A percentile compares a stretch with the other conserved stretches of the same genome.
These are phyloP conservation scores for Salix brachista DNA, from an alignment of 345 rosid genomes.

Conservation along the genomic window DNA sequence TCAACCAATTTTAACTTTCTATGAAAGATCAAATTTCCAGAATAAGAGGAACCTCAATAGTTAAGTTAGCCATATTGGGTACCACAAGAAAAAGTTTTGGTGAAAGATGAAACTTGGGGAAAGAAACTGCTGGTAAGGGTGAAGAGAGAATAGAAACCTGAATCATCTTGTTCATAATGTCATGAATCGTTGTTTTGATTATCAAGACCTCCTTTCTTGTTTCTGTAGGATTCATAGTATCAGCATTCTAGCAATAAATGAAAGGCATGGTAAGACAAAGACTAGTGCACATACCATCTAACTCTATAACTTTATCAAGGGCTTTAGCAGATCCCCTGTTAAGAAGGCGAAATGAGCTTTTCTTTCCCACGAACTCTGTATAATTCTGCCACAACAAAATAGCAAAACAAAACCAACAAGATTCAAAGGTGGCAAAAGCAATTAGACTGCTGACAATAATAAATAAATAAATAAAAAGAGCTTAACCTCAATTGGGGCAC, in stretches of 20 bases:
- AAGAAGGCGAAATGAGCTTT: slow-evolving; percentile 88
- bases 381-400: slow-evolving; percentile 48
- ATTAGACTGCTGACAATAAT: slow-evolving; percentile 1
- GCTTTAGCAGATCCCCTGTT: slow-evolving; percentile 98
- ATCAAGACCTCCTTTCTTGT: slow-evolving; percentile 69
- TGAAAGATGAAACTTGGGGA: too few relatives aligned
- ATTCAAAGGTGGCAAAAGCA: slow-evolving; percentile 5
- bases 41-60: too few relatives aligned
- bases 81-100: too few relatives aligned
- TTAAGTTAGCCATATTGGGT: too few relatives aligned
- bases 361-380: slow-evolving; percentile 72
- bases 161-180: slow-evolving; percentile 93
- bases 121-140: slow-evolving; percentile 5
- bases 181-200: slow-evolving; percentile 90
- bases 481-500: slow-evolving; percentile 80
- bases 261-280: slow-evolving; percentile 2
- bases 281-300: slow-evolving; percentile 58
- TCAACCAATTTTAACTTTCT: too few relatives aligned
- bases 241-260: slow-evolving; percentile 14
- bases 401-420: slow-evolving; percentile 1
- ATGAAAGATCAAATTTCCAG: too few relatives aligned
- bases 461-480: not conserved
- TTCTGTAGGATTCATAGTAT: slow-evolving; percentile 46
- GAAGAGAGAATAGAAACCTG: slow-evolving; percentile 43
- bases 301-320: slow-evolving; percentile 94